These are phyloP conservation scores for Periglandula ipomoeae DNA, from an alignment of 2,329 filamentous ascomycete genomes.

Conservation along the genomic window DNA sequence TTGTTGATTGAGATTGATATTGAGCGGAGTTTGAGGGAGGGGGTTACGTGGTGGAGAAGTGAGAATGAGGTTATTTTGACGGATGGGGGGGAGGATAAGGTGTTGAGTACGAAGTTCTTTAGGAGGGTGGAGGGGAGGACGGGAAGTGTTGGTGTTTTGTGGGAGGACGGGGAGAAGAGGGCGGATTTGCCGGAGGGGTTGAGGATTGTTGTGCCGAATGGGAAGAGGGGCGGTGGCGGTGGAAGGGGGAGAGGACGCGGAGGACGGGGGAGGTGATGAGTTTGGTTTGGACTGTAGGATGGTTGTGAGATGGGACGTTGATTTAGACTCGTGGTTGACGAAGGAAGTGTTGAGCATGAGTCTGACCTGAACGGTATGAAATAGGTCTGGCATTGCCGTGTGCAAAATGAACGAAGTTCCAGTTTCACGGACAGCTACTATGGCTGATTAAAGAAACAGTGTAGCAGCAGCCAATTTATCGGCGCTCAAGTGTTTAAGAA, in stretches of 20 bases:
- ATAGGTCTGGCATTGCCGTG: no score
- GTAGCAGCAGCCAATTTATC: no score
- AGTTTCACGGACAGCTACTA: no score
- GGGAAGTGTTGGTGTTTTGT: constrained; percentile 53
- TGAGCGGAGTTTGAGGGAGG: constrained; percentile 49
- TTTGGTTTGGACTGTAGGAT: not conserved
- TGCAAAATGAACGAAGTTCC: no score
- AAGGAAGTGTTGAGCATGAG: not conserved
- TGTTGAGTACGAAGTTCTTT: constrained; percentile 61
- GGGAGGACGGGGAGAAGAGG: constrained; percentile 59
- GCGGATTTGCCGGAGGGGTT: constrained; percentile 57
- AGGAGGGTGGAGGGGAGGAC: constrained; percentile 57
- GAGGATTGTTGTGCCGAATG: constrained; percentile 35
- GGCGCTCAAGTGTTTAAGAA: no score
- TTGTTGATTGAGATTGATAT: constrained; percentile 72
- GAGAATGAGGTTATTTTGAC: constrained; percentile 70
- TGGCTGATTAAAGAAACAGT: no score
- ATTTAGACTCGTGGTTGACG: not conserved
- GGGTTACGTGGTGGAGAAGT: constrained; percentile 66
- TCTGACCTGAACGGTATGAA: no score
- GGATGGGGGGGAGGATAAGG: constrained; percentile 46
- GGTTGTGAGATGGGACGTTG: not conserved
- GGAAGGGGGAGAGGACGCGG: constrained; percentile 26
- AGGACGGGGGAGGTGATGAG: constrained; percentile 15
- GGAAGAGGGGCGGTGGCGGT: constrained; percentile 37